Base-by-base conservation (phyloP, 192 early-diverging fungal species). In the Coemansia guatemalensis region DNA sequence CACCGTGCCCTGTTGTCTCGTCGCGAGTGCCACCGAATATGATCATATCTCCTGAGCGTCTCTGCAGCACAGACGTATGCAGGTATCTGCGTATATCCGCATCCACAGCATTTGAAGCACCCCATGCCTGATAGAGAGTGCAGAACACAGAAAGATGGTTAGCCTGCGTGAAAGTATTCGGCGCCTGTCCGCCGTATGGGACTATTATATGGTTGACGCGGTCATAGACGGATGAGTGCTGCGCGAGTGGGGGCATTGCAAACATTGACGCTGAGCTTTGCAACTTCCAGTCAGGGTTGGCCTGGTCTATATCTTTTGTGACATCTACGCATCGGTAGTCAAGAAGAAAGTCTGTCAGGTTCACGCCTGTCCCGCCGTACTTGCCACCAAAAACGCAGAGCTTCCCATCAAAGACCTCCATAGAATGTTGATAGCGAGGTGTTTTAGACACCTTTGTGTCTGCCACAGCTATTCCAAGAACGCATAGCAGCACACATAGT, bases 341-440 rank as follows among this genome's bases (percentile, higher is more conserved):
- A 12, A 72, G 59, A 48, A 72, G 56, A 64, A 65, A 78, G 55
- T 72, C 70, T 1, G 35, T 18, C 2, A 72, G 41, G 3, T 21
- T 44, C 17, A 50, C 53, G 18, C 61, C 65, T 17, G 67, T 67
- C 0, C 6, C 27, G 1, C 30, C 68, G 22, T 44, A 51, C 26
- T 71, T 78, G 22, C 75, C 75, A 20, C 75, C 75, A 59, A 78
- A 78, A 20, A 78, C 75, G 39, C 75, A 78, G 14, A 78, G 53
- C 58, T 78, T 53, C 17, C 75, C 75, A 17, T 68, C 54, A 41
- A 78, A 59, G 57, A 78, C 63, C 62, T 78, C 75, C 70, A 73
- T 73, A n/a, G 75, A 56, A 53, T 78, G 75, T 30, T 78, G 75
- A 20, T 63, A 78, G 21, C 75, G 69, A 1, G 75, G 75, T 5